Base-by-base conservation (phyloP, 495 filamentous ascomycete genomes). In the Entonaema liquescens region DNA sequence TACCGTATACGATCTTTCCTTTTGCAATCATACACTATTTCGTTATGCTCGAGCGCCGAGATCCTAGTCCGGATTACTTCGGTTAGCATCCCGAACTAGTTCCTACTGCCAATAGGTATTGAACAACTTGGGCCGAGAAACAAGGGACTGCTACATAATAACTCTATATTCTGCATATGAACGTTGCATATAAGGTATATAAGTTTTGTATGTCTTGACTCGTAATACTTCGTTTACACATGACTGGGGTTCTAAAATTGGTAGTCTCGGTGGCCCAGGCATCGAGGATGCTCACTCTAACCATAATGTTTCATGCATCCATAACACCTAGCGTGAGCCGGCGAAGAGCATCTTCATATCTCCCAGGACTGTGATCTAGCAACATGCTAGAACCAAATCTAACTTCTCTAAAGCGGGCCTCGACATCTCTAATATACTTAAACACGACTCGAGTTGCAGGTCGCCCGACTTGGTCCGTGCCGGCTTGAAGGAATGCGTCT, bases 301-400 rank as follows among this genome's bases (percentile, higher is more conserved):
- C 19, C 3, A 5, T 42, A 23, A 25, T 12, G 26, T 21, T 36
- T 65, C 17, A 72, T 50, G 61, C 31, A 17, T 69, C 65, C 31
- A 77, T 69, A 5, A 84, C 76, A 2, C 81, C 81, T 9, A 64
- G 40, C 28, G 67, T 76, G 50, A 85, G 73, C 59, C 77, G 77
- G 31, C 82, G 76, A 55, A 85, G 63, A 17, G 79, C 77, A 54
- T 80, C 85, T 80, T 94, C 91, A 78, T 94, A 94, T 63, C 88
- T 80, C 31, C 85, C 89, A n/a, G 91, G 91, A 69, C 87, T 91
- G 77, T 94, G 91, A 78, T 94, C 91, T 59, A 85, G 83, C 79
- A 94, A 81, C 90, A 92, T 92, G 33, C 89, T 87, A 35, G 86
- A 86, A 11, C 87, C 89, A 78, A 94, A 93, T 53, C 83, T 81